Base-by-base conservation (phyloP, 495 filamentous ascomycete species). In the Astrothelium subdiscretum region DNA sequence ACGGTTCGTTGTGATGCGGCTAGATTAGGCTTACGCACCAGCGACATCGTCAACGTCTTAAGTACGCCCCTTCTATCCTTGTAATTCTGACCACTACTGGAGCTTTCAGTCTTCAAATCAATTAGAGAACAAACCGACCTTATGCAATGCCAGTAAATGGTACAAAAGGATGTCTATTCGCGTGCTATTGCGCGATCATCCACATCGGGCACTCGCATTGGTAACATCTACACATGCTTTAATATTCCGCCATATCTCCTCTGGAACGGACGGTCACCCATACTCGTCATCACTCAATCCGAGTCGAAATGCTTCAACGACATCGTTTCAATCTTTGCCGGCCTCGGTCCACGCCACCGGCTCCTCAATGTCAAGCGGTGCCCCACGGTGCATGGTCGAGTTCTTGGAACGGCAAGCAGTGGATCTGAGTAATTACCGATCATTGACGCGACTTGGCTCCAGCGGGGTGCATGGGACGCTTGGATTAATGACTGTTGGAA, bases 141-240 rank as follows among this genome's bases (percentile, higher is more conserved):
- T 1, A 54, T 54, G 48, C 20, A 15, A 54, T 27, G 48, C 24
- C 24, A 2, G 20, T 26, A 27, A 20, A 29, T 3, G 15, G 24
- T 26, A 2, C 31, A 26, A 35, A 26, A 22, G 35, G 3, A 59
- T 59, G 57, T 42, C 57, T 59, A 59, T 59, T 31, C 57, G 57
- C 57, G 57, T 59, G 18, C 57, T 87, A 48, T 76, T 89, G 59
- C 83, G 86, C 69, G 89, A 96, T 68, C 83, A 88, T 70, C 90
- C 92, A 67, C 81, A 88, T 66, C 86, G 94, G 61, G 85, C 90
- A 60, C 89, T 98, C 73, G 90, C 89, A 22, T 81, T 98, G 61
- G 83, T 84, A 26, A 90, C 92, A 15, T 69, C 81, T 8, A 83
- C 89, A 18, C 85, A 95, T 77, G 87, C 83, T 67, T 79, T 98